These are phyloP conservation scores for Trichophaea hybrida DNA, from an alignment of 2,329 filamentous ascomycete genomes.

Conservation along the genomic window DNA sequence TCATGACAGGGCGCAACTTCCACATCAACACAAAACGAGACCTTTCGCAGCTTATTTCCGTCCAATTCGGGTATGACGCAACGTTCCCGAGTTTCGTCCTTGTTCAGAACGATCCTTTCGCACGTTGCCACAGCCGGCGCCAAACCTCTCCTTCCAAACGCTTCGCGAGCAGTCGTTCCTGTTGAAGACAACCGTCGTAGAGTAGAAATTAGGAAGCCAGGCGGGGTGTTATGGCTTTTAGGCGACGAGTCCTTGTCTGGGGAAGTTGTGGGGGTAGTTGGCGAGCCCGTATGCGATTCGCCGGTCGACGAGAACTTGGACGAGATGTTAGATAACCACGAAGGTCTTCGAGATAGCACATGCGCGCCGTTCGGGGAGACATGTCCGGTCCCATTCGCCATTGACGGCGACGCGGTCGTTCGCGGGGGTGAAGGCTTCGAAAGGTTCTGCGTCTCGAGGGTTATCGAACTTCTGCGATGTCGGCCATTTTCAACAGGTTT, in stretches of 20 bases:
- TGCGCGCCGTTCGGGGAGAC: not conserved
- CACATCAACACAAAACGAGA: constrained; percentile 93
- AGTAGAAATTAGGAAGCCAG: constrained; percentile 60
- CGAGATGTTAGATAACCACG: constrained; percentile 87
- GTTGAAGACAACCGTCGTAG: constrained; percentile 69
- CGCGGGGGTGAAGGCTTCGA: constrained; percentile 16
- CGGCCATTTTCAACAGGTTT: constrained; percentile 1
- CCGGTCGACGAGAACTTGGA: constrained; percentile 67
- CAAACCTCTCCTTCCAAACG: constrained; percentile 33
- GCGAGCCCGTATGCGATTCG: constrained; percentile 21
- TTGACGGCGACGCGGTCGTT: constrained; percentile 23
- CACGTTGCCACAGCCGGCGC: constrained; percentile 53
- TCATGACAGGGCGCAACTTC: constrained; percentile 74
- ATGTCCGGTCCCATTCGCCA: constrained; percentile 5
- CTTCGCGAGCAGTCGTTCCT: constrained; percentile 35
- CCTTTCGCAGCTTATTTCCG: constrained; percentile 64
- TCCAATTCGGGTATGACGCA: constrained; percentile 68
- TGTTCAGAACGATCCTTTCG: constrained; percentile 67
- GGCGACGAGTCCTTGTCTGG: not conserved
- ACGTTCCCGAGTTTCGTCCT: constrained; percentile 64
- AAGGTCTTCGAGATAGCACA: constrained; percentile 43
- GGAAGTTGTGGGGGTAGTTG: constrained; percentile 22
- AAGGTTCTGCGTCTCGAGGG: constrained; percentile 2
- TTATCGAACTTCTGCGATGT: not conserved
- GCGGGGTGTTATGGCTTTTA: constrained; percentile 25